Evolutionary conservation across 2,329 filamentous ascomycete species (phyloP).

Genomic region (Metarhizium brunneum): DNA sequence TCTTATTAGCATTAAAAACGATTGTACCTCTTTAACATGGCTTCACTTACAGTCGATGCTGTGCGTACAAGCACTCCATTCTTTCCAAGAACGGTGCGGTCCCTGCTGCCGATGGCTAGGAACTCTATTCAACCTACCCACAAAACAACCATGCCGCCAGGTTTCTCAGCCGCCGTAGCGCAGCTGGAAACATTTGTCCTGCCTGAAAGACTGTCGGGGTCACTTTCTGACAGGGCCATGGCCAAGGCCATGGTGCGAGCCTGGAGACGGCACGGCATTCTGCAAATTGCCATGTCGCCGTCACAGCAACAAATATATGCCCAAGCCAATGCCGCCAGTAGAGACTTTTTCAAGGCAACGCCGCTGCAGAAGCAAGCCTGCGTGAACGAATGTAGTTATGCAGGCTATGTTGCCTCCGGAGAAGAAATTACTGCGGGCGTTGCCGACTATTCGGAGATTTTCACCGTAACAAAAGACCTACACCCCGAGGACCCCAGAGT

Average conservation of each 20-base stretch:
- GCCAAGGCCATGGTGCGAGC: slow-evolving; percentile 31
- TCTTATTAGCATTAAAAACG: not conserved
- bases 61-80: not conserved
- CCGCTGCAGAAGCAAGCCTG: slow-evolving; percentile 30
- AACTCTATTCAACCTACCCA: not conserved
- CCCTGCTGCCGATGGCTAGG: not conserved
- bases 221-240: slow-evolving; percentile 22
- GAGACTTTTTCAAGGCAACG: slow-evolving; percentile 28
- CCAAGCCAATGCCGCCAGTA: slow-evolving; percentile 26
- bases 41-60: not conserved
- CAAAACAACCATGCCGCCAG: slow-evolving; percentile 16
- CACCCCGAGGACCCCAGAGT: slow-evolving; percentile 28
- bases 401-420: slow-evolving; percentile 39
- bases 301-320: slow-evolving; percentile 25
- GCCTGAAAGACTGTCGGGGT: slow-evolving; percentile 26
- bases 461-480: slow-evolving; percentile 41
- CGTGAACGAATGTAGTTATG: slow-evolving; percentile 34
- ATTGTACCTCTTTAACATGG: slow-evolving; percentile 1
- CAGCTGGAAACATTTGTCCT: slow-evolving; percentile 33
- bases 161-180: slow-evolving; percentile 14
- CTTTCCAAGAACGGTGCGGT: not conserved
- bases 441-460: slow-evolving; percentile 43
- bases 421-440: slow-evolving; percentile 39
- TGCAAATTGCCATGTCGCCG: slow-evolving; percentile 32
- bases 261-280: slow-evolving; percentile 35